phyloP scores from a whole-genome alignment of 768 basidiomycete species.

The Russula compacta region DNA sequence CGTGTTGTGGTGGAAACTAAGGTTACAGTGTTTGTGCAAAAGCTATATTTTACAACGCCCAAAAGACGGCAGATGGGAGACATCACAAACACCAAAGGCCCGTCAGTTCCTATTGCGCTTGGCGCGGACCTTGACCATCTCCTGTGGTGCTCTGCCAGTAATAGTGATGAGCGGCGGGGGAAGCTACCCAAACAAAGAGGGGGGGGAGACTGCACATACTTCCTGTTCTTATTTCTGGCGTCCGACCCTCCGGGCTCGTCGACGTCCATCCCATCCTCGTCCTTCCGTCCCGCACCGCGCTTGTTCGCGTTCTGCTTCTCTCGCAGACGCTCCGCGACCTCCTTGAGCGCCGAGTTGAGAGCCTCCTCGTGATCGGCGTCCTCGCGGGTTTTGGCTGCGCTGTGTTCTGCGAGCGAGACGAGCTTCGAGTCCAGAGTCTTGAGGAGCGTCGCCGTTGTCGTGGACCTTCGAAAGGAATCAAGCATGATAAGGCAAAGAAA shows the following conservation, averaged over 20 bases:
- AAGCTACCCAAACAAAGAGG: background rate
- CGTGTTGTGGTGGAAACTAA: background rate
- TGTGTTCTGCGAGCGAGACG: constrained; percentile 39
- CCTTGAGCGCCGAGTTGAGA: constrained; percentile 47
- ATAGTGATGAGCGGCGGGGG: background rate
- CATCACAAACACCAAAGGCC: background rate
- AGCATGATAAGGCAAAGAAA: background rate
- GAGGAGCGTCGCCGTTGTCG: constrained; percentile 62
- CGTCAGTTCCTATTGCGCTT: constrained; percentile 19
- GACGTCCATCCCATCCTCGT: constrained; percentile 21
- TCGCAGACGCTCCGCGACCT: constrained; percentile 55
- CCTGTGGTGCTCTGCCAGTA: constrained; percentile 15
- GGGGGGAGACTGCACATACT: constrained; percentile 4
- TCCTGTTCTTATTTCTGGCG: constrained; percentile 14
- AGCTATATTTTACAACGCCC: constrained; percentile 4
- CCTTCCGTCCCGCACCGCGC: constrained; percentile 13
- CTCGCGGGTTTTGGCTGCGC: constrained; percentile 31
- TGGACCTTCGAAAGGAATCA: constrained; percentile 40
- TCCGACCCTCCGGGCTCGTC: constrained; percentile 18
- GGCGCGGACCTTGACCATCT: constrained; percentile 10
- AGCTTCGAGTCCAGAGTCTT: constrained; percentile 66
- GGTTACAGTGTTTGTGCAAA: constrained; percentile 8
- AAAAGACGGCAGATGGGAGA: background rate
- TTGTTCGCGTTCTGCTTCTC: constrained; percentile 26
- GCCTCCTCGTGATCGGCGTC: constrained; percentile 47